phyloP scores from a whole-genome alignment of 495 filamentous ascomycete genomes.

The Xylaria bambusicola region DNA sequence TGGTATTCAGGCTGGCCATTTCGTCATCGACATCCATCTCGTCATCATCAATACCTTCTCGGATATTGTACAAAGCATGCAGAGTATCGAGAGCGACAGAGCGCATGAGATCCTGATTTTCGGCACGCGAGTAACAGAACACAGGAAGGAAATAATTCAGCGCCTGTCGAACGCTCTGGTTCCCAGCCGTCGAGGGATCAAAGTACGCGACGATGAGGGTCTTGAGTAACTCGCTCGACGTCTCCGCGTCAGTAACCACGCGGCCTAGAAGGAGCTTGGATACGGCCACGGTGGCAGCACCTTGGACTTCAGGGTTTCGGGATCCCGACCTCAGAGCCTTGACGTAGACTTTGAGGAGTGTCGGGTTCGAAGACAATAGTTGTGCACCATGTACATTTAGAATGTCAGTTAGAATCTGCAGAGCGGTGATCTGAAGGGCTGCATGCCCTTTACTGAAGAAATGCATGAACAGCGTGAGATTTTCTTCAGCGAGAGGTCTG shows the following conservation, averaged over 20 bases:
- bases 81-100: slow-evolving; percentile 67
- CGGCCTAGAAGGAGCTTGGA: slow-evolving; percentile 85
- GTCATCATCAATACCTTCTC: slow-evolving; percentile 71
- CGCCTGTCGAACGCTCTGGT: slow-evolving; percentile 84
- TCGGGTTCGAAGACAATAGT: slow-evolving; percentile 58
- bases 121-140: slow-evolving; percentile 79
- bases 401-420: slow-evolving; percentile 94
- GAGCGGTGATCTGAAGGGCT: slow-evolving; percentile 79
- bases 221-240: slow-evolving; percentile 70
- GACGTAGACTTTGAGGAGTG: slow-evolving; percentile 74
- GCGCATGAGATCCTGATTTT: slow-evolving; percentile 81
- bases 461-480: slow-evolving; percentile 90
- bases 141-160: slow-evolving; percentile 96
- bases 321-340: slow-evolving; percentile 71
- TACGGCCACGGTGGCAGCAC: slow-evolving; percentile 76
- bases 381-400: slow-evolving; percentile 81
- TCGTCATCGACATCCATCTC: slow-evolving; percentile 79
- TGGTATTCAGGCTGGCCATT: slow-evolving; percentile 73
- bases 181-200: slow-evolving; percentile 78
- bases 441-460: slow-evolving; percentile 94
- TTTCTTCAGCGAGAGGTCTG: slow-evolving; percentile 87
- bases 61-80: slow-evolving; percentile 63
- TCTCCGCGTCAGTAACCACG: slow-evolving; percentile 58
- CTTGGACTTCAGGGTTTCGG: slow-evolving; percentile 71
- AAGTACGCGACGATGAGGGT: slow-evolving; percentile 85